Percentiles rank a stretch among this genome's conserved stretches.
phyloP scores from a whole-genome alignment of 257 asterid species.

The Parsonsia alboflavescens region DNA sequence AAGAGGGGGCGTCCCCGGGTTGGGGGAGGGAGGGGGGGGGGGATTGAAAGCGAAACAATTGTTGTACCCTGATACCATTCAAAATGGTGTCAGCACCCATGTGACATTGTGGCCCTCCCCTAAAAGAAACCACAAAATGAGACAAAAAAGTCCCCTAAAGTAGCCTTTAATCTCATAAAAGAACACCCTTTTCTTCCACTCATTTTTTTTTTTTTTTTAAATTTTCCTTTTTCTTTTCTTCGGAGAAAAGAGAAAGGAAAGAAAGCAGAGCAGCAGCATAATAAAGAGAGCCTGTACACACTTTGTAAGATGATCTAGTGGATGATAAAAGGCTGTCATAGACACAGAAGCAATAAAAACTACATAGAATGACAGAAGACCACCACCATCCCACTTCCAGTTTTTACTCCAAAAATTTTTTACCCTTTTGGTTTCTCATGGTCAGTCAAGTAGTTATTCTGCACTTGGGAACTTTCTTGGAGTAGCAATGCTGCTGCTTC shows the following conservation, averaged over 20 bases:
- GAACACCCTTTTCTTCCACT: conserved; percentile 21
- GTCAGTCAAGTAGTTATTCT: conserved; percentile 14
- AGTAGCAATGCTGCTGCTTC: conserved; percentile 11
- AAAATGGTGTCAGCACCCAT: conserved; percentile 36
- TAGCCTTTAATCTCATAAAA: conserved; percentile 34
- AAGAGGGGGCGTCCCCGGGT: too few relatives aligned
- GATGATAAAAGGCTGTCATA: conserved; percentile 11
- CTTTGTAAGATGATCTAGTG: conserved; percentile 13
- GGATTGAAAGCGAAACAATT: conserved; percentile 32
- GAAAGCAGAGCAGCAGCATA: too few relatives aligned
- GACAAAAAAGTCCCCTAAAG: conserved; percentile 41
- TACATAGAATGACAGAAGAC: background rate
- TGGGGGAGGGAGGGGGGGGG: too few relatives aligned
- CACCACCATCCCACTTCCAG: background rate
- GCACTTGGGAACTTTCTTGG: conserved; percentile 4
- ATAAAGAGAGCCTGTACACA: background rate
- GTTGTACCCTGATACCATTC: conserved; percentile 32
- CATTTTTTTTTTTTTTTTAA: background rate
- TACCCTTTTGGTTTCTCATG: conserved; percentile 8
- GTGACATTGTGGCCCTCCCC: conserved; percentile 38
- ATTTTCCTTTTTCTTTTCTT: background rate
- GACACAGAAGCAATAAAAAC: conserved; percentile 7
- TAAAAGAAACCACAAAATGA: conserved; percentile 41
- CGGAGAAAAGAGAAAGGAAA: background rate
- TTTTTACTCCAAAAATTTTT: background rate